phyloP scores from a whole-genome alignment of 1,284 basidiomycete species.

The Cryptococcus amylolentus region DNA sequence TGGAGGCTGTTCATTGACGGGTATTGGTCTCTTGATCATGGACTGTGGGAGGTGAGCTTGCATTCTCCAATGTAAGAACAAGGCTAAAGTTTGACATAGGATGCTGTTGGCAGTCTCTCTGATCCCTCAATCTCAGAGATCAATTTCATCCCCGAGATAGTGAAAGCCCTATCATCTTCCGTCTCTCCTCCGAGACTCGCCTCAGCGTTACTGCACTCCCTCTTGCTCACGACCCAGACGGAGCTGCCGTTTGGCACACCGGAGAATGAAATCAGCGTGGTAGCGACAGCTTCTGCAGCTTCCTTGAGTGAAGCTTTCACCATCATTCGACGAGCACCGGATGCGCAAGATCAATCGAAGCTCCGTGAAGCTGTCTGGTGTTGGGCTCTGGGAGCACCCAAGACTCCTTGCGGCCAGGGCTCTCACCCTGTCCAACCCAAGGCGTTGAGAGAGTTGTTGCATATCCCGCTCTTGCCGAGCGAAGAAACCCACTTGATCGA shows the following conservation, averaged over 20 bases:
- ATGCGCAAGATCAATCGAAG: conserved; percentile 7
- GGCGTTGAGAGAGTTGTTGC: conserved; percentile 36
- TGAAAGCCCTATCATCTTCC: conserved; percentile 28
- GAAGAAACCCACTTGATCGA: conserved; percentile 39
- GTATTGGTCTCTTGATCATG: conserved; percentile 44
- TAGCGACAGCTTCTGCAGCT: conserved; percentile 23
- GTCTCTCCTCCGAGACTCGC: conserved; percentile 31
- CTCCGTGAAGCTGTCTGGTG: conserved; percentile 35
- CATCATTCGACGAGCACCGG: conserved; percentile 17
- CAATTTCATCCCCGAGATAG: conserved; percentile 38
- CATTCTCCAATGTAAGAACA: background rate
- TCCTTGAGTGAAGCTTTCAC: conserved; percentile 28
- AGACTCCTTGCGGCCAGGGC: conserved; percentile 24
- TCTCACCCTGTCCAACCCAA: conserved; percentile 24
- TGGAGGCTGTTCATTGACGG: conserved; percentile 44
- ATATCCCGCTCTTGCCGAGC: conserved; percentile 38
- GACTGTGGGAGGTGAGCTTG: conserved; percentile 28
- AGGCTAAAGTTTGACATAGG: conserved; percentile 10
- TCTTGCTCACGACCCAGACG: conserved; percentile 21
- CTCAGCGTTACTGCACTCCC: conserved; percentile 24
- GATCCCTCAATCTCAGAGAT: conserved; percentile 38
- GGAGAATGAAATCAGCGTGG: conserved; percentile 24
- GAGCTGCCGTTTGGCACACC: conserved; percentile 2
- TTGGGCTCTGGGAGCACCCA: conserved; percentile 38
- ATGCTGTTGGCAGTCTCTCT: conserved; percentile 24